A percentile compares a stretch with the other conserved stretches of the same genome.
phyloP scores from a whole-genome alignment of 768 basidiomycete species.

The Suillus discolor region DNA sequence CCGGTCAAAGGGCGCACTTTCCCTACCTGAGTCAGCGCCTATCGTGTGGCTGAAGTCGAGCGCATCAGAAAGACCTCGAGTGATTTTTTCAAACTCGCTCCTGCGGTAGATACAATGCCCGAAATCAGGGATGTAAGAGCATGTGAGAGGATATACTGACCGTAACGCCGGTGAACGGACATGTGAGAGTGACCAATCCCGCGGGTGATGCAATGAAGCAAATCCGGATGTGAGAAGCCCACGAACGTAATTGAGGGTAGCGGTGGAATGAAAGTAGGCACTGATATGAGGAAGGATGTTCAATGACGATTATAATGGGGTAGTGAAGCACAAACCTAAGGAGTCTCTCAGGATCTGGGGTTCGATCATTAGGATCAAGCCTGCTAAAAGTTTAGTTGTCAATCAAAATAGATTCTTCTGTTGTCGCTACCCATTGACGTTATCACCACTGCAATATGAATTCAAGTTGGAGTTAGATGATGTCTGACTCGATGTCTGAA shows the following conservation, averaged over 20 bases:
- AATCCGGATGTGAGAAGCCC: conserved; percentile 90
- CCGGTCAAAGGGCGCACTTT: conserved; percentile 58
- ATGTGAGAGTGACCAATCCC: conserved; percentile 90
- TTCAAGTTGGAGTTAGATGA: background rate
- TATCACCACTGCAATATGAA: conserved; percentile 74
- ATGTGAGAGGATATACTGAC: conserved; percentile 39
- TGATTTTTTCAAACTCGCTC: conserved; percentile 82
- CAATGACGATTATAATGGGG: background rate
- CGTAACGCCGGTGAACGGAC: conserved; percentile 81
- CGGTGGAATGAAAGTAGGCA: conserved; percentile 94
- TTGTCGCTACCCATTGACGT: conserved; percentile 77
- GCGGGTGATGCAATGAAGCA: conserved; percentile 88
- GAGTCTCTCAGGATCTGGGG: conserved; percentile 88
- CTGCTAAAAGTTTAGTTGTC: conserved; percentile 35
- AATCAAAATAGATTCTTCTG: background rate
- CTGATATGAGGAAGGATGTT: conserved; percentile 39
- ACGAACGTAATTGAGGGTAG: conserved; percentile 92
- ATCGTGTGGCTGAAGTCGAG: conserved; percentile 93
- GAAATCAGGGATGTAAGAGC: conserved; percentile 17
- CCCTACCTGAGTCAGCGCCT: conserved; percentile 61
- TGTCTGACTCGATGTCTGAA: background rate
- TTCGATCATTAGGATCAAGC: conserved; percentile 74
- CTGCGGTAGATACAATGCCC: conserved; percentile 37
- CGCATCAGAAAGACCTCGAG: conserved; percentile 84
- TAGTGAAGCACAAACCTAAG: conserved; percentile 55